These are phyloP conservation scores for Mollisiaceae sp. DNA, from an alignment of 2,329 filamentous ascomycete species.

Conservation along the genomic window DNA sequence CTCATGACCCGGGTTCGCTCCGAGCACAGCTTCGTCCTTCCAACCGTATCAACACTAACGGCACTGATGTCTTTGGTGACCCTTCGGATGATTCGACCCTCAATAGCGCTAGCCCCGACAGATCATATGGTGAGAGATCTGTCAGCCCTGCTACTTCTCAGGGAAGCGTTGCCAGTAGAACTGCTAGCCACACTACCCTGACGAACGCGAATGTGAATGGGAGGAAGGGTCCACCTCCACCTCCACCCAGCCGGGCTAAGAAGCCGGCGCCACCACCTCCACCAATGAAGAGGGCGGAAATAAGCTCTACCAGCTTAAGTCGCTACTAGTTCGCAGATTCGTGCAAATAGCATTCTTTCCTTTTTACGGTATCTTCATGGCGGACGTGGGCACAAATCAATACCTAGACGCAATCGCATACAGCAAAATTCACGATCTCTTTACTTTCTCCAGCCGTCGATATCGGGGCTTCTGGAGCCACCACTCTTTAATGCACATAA, in stretches of 20 bases:
- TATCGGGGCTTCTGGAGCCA: slow-evolving; percentile 1
- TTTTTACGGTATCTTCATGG: not conserved
- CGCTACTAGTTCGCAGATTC: slow-evolving; percentile 25
- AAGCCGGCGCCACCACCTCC: slow-evolving; percentile 70
- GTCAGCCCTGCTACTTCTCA: slow-evolving; percentile 59
- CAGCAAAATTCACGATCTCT: not conserved
- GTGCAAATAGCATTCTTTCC: not conserved
- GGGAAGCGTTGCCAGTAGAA: slow-evolving; percentile 55
- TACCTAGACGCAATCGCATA: not conserved
- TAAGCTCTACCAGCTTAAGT: slow-evolving; percentile 33
- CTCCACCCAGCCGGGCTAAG: slow-evolving; percentile 65
- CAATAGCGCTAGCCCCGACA: slow-evolving; percentile 55
- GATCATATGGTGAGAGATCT: slow-evolving; percentile 53
- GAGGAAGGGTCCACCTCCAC: slow-evolving; percentile 64
- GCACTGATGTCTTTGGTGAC: slow-evolving; percentile 54
- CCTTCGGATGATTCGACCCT: slow-evolving; percentile 55
- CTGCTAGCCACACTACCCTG: slow-evolving; percentile 53
- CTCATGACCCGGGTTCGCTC: slow-evolving; percentile 49
- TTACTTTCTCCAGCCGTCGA: slow-evolving; percentile 1
- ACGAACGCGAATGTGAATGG: slow-evolving; percentile 38
- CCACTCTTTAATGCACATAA: slow-evolving; percentile 12
- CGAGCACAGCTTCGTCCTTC: slow-evolving; percentile 45
- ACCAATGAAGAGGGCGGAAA: slow-evolving; percentile 61
- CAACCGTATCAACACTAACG: slow-evolving; percentile 34
- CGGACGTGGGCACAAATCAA: not conserved